These are phyloP conservation scores for Candida ortonii DNA, from an alignment of 805 yeast genomes.

Conservation along the genomic window DNA sequence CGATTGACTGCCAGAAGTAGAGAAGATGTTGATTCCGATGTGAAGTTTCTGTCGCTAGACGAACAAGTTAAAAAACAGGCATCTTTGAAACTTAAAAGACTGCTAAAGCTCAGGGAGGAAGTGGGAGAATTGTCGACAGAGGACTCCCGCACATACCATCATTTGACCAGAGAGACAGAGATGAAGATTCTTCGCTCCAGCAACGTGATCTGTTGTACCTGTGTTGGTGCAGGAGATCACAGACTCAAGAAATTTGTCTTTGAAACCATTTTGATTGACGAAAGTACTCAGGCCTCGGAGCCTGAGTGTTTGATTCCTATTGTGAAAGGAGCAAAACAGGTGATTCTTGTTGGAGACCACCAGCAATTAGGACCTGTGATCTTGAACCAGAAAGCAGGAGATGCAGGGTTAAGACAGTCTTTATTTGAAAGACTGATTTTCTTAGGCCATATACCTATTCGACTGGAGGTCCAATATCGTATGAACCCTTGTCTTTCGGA, in stretches of 20 bases:
- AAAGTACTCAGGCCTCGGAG: slow-evolving; percentile 90
- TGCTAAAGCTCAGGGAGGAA: slow-evolving; percentile 56
- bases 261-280: slow-evolving; percentile 83
- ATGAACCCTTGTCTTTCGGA: slow-evolving; percentile 90
- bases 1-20: slow-evolving; percentile 73
- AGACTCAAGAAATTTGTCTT: slow-evolving; percentile 57
- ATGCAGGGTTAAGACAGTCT: slow-evolving; percentile 84
- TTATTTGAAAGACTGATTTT: slow-evolving; percentile 81
- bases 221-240: slow-evolving; percentile 86
- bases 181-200: slow-evolving; percentile 47
- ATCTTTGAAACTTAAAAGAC: slow-evolving; percentile 54
- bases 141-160: slow-evolving; percentile 48
- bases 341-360: slow-evolving; percentile 88
- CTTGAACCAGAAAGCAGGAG: slow-evolving; percentile 72
- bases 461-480: slow-evolving; percentile 90
- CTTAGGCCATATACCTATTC: slow-evolving; percentile 78
- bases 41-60: slow-evolving; percentile 56
- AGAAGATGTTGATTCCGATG: slow-evolving; percentile 74
- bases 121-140: slow-evolving; percentile 62
- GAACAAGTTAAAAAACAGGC: slow-evolving; percentile 47
- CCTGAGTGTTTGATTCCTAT: slow-evolving; percentile 90
- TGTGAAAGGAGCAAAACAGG: slow-evolving; percentile 85
- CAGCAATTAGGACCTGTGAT: slow-evolving; percentile 94
- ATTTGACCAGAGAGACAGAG: slow-evolving; percentile 48
- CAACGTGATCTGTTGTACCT: slow-evolving; percentile 85